phyloP scores from a whole-genome alignment of 2,329 filamentous ascomycete species.

The Fusarium denticulatum region DNA sequence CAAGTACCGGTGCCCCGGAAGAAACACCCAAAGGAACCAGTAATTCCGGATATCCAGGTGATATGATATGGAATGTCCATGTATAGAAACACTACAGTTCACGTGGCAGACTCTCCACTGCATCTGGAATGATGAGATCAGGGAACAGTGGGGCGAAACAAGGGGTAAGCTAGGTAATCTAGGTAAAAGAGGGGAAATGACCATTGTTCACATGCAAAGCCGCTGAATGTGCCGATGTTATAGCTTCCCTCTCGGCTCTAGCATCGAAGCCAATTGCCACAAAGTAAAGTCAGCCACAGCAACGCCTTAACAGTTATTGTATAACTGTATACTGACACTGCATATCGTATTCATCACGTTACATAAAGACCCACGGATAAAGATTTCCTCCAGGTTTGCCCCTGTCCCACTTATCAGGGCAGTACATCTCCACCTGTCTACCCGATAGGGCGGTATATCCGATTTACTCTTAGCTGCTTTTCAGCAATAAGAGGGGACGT shows the following conservation, averaged over 20 bases:
- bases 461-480: neutral
- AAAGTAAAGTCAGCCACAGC: rapidly evolving
- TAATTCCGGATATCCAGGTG: neutral
- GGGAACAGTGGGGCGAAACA: neutral
- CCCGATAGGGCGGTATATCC: neutral
- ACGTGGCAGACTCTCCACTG: neutral
- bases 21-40: neutral
- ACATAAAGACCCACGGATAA: neutral
- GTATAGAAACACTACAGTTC: neutral
- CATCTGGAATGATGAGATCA: neutral
- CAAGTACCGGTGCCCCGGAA: neutral
- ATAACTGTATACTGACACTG: neutral
- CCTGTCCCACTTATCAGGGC: neutral
- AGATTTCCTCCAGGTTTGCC: neutral
- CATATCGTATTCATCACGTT: neutral
- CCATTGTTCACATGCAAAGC: neutral
- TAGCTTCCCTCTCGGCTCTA: neutral
- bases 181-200: neutral
- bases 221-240: neutral
- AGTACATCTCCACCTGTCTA: neutral
- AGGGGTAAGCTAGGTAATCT: neutral
- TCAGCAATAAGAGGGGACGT: neutral
- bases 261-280: neutral
- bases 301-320: no score
- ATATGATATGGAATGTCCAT: neutral